A percentile compares a stretch with the other conserved stretches of the same genome.
Conservation (phyloP, 129 eudicot genomes). For the Smallanthus sonchifolius region DNA sequence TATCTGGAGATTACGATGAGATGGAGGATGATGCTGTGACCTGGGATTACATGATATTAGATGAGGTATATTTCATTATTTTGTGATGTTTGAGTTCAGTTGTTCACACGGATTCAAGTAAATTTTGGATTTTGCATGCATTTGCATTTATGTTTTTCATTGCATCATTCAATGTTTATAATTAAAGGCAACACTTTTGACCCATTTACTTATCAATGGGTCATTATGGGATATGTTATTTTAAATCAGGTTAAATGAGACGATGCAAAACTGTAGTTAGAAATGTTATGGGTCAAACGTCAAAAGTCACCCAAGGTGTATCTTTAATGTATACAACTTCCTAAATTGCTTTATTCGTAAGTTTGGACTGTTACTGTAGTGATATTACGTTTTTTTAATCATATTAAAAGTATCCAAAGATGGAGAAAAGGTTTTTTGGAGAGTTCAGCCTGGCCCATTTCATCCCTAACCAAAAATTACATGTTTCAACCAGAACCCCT, state of each 20-base stretch:
- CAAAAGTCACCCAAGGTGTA: neutral
- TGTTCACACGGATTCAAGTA: neutral
- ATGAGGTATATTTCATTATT: conserved; percentile 52
- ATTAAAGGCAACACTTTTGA: neutral
- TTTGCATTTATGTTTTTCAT: neutral
- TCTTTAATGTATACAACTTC: neutral
- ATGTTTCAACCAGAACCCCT: neutral
- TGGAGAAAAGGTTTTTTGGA: neutral
- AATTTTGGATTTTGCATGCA: neutral
- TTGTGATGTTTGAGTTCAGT: neutral
- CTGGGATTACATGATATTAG: conserved; percentile 97
- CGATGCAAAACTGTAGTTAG: neutral
- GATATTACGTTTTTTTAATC: no score
- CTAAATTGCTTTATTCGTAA: neutral
- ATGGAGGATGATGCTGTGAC: conserved; percentile 56
- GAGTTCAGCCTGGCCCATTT: neutral
- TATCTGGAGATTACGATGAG: conserved; percentile 56
- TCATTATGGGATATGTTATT: neutral
- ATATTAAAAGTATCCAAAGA: neutral
- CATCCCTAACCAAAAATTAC: neutral
- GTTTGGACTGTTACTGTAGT: neutral
- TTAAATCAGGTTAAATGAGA: neutral
- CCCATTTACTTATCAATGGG: neutral
- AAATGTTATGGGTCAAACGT: neutral
- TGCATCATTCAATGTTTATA: neutral